These are phyloP conservation scores for Mucor racemosus DNA, from an alignment of 371 early-diverging fungal genomes.

Conservation along the genomic window DNA sequence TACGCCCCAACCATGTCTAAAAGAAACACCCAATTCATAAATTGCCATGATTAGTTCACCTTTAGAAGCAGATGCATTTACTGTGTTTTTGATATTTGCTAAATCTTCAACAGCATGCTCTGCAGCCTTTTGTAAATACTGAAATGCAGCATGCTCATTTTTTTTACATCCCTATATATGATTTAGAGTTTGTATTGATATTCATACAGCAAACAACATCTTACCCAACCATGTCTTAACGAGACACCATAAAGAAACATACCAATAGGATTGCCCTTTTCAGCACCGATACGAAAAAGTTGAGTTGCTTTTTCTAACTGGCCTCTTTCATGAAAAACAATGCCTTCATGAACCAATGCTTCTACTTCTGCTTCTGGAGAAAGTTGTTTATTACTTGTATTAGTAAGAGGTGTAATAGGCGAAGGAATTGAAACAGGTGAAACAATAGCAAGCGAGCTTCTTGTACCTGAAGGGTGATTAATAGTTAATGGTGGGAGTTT, in stretches of 20 bases:
- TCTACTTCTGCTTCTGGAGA: slow-evolving; percentile 19
- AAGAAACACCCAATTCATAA: slow-evolving; percentile 85
- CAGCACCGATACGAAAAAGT: slow-evolving; percentile 74
- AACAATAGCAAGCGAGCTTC: slow-evolving; percentile 7
- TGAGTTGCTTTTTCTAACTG: slow-evolving; percentile 74
- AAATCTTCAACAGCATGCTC: slow-evolving; percentile 72
- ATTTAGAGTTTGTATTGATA: too few relatives aligned
- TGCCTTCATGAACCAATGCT: slow-evolving; percentile 53
- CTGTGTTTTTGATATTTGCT: slow-evolving; percentile 36
- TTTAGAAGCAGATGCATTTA: slow-evolving; percentile 42
- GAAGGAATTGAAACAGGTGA: slow-evolving; percentile 26
- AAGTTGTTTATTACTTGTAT: not conserved
- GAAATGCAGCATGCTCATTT: slow-evolving; percentile 68
- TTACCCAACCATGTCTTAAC: slow-evolving; percentile 83
- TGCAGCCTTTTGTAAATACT: slow-evolving; percentile 78
- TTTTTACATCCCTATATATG: slow-evolving; percentile 64
- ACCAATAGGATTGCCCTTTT: slow-evolving; percentile 69
- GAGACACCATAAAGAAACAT: slow-evolving; percentile 84
- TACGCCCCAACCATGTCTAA: slow-evolving; percentile 91
- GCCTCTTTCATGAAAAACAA: slow-evolving; percentile 72
- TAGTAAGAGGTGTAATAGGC: slow-evolving; percentile 12
- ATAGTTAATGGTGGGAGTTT: slow-evolving; percentile 23
- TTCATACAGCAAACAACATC: not conserved
- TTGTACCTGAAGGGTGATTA: not conserved
- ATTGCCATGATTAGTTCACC: slow-evolving; percentile 81